Evolutionary conservation across 495 filamentous ascomycete species (phyloP), one percentile per base, ranked within the genome.

Genomic region (Amorphotheca resinae): DNA sequence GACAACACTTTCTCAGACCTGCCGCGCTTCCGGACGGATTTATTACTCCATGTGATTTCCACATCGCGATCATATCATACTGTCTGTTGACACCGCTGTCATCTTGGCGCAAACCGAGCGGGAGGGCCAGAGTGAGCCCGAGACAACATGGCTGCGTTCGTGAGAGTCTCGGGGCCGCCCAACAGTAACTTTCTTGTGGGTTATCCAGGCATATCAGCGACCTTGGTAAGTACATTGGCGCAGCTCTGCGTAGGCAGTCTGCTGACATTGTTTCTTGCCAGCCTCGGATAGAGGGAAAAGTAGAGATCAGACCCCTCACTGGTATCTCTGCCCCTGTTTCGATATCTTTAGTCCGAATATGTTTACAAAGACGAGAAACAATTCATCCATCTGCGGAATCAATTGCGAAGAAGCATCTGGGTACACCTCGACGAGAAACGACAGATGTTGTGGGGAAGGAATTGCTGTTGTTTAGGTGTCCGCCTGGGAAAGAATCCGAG

Each of bases 141-240:
- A 33, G 46, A 41, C 51, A 50, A 44, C 9, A 57, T 89, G 76
- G 73, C 85, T 60, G 88, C 89, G 60, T 89, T 83, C 62, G 91
- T 98, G 66, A 84, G 93, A 70, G 86, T 98, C 69, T 93, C 86
- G 57, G 91, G 91, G 51, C 89, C 87, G 52, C 86, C 91, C 51
- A 98, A 98, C 68, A 91, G 86, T 64, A 89, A 86, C 63, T 95
- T 89, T 56, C 69, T 96, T 49, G 86, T 96, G 49, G 91, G 91
- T 37, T 98, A 98, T 62, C 91, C 91, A 4, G 91, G 91, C 47
- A 96, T 98, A 61, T 95, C 93, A 23, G 93, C 91, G 50, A 98
- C 93, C 3, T 68, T 95, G 79, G 88, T 95, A 69, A 71, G 80
- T 65, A 15, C 16, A 15, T 38, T 33, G 37, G 16, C 36, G 22